Conservation (phyloP, 495 filamentous ascomycete species). For the Platismatia glauca region DNA sequence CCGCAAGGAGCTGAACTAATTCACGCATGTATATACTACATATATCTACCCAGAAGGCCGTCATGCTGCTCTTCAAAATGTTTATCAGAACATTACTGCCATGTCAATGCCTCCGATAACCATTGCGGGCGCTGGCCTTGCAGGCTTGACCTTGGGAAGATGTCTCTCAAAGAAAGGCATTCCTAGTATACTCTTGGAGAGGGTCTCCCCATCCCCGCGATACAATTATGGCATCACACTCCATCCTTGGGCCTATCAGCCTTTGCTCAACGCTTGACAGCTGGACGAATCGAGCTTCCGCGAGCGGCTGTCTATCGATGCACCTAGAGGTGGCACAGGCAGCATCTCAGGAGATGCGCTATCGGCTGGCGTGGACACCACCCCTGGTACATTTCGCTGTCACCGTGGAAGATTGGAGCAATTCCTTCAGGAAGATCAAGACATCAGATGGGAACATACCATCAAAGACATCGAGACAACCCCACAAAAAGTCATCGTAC, state of each 20-base stretch:
- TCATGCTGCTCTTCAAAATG: background rate
- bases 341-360: conserved; percentile 28
- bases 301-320: conserved; percentile 26
- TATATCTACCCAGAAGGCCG: background rate
- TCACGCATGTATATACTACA: background rate
- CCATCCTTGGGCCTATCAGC: conserved; percentile 28
- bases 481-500: conserved; percentile 3
- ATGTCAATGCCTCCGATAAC: conserved; percentile 20
- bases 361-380: background rate
- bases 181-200: background rate
- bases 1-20: too few relatives aligned
- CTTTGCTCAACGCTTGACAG: conserved; percentile 29
- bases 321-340: conserved; percentile 19
- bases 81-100: background rate
- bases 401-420: conserved; percentile 28
- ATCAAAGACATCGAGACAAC: conserved; percentile 18
- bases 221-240: conserved; percentile 33
- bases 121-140: conserved; percentile 31
- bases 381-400: conserved; percentile 25
- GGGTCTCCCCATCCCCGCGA: conserved; percentile 1
- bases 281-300: conserved; percentile 30
- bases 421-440: conserved; percentile 29
- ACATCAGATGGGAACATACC: conserved; percentile 29
- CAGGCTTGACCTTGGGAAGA: conserved; percentile 28
- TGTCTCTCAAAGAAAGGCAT: conserved; percentile 30